Base-by-base conservation (phyloP, 805 yeast genomes). In the Debaryomyces tyrocola region DNA sequence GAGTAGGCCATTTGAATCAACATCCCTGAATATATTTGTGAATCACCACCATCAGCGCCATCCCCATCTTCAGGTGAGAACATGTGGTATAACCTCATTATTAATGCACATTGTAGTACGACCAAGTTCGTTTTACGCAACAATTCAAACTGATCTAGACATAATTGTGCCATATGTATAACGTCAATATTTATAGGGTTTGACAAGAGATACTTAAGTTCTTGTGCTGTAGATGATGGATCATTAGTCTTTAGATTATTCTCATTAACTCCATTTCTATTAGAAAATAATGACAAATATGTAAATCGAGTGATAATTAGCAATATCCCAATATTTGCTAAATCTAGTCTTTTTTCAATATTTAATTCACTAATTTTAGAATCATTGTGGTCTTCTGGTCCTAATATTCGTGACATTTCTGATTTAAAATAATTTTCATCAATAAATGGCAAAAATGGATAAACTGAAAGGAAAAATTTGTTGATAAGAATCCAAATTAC, bases 1-100 rank as follows among this genome's bases (percentile, higher is more conserved):
- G 83, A 75, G 46, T 80, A 75, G 0, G 85, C 87, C 83, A 84
- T 81, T 53, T 83, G 88, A 10, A 82, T 66, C 24, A 84, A 67
- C 68, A 81, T 73, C 1, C 84, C 82, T 15, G 77, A 62, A 42
- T 75, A 69, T 5, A 82, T 74, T 55, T 79, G 85, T 2, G 82
- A 75, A 36, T 78, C 79, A 21, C 83, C 84, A 43, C 83, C 86
- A 58, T 81, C 87, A 3, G 72, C 69, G 1, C 78, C 74, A 55
- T 80, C 84, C 15, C 84, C 85, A 53, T 79, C 82, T 50, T 76
- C 81, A 0, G 84, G 83, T 0, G 81, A 66, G 44, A 62, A 69
- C 45, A 64, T 71, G 50, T 66, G 78, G 57, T 82, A 83, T 27
- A 80, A 60, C 50, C 82, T 70, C 72, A 82, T 71, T 46, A 79